Base-by-base conservation (phyloP, 1,139 yeast genomes). In the Candida neerlandica region DNA sequence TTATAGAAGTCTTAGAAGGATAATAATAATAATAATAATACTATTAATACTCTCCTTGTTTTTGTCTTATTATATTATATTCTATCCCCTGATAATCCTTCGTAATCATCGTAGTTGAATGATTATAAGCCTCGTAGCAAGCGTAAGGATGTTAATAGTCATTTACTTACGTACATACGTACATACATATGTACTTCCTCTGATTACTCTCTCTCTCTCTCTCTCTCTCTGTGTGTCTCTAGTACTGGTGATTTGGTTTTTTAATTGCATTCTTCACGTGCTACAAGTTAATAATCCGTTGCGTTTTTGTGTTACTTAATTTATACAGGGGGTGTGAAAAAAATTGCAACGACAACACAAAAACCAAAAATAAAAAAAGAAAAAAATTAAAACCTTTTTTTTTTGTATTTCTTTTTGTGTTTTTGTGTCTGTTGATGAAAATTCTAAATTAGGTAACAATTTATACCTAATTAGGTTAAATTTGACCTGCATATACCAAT, bases 371-470 rank as follows among this genome's bases (percentile, higher is more conserved):
- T n/a, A n/a, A n/a, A n/a, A n/a, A n/a, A n/a, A n/a, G n/a, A n/a
- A n/a, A n/a, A n/a, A n/a, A 18, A 6, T 14, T 12, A 34, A 21
- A 21, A 21, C 23, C 23, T 21, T 21, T 21, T 21, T 21, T 21
- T 21, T 21, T 9, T 14, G 6, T 4, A 16, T 27, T 26, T 26
- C 23, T 40, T 40, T 40, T 40, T 21, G 23, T 4, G 23, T 14
- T 5, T 4, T 23, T 23, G 11, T 23, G 11, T 39, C 19, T 41
- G 37, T 29, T 37, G 19, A 15, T 12, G 11, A 37, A 37, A 11
- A n/a, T 30, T 16, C 44, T 41, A 30, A 41, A 41, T 41, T 41
- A 41, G 44, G 44, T 18, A 41, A 30, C 44, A 41, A 12, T 27
- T 41, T 41, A 30, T 12, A 18, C 44, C 44, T 18, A 30, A 41